phyloP scores from a whole-genome alignment of 176 grass and related monocot genomes.

The Neostapfia colusana region DNA sequence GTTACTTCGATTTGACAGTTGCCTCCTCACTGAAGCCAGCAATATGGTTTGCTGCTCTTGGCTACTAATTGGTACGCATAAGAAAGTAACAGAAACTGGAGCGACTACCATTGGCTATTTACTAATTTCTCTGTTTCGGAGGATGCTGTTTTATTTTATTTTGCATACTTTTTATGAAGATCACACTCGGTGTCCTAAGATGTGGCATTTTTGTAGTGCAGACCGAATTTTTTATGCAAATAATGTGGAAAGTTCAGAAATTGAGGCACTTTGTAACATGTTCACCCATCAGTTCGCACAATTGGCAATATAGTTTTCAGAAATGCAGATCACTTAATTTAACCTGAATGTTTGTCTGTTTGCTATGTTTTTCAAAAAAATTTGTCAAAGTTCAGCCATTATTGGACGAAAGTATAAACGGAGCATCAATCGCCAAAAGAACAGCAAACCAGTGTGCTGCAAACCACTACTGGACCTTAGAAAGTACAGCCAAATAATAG shows the following conservation, averaged over 20 bases:
- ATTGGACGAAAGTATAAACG: background rate
- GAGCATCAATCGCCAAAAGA: background rate
- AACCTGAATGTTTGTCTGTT: background rate
- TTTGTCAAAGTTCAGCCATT: background rate
- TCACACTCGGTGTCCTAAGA: background rate
- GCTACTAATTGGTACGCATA: too few species aligned
- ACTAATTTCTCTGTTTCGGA: too few species aligned
- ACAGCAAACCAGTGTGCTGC: background rate
- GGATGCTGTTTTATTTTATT: too few species aligned
- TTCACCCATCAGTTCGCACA: background rate
- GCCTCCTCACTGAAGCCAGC: too few species aligned
- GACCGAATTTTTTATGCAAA: slow-evolving; percentile 5
- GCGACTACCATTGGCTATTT: too few species aligned
- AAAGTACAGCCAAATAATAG: background rate
- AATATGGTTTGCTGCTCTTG: too few species aligned
- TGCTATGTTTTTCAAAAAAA: background rate
- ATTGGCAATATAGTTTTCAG: background rate
- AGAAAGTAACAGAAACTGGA: too few species aligned
- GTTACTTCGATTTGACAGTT: too few species aligned
- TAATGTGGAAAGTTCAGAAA: slow-evolving; percentile 13
- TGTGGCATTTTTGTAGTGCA: background rate
- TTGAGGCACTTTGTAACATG: background rate
- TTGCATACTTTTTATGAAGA: too few species aligned
- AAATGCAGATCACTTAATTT: background rate
- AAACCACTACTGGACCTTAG: background rate